Evolutionary conservation across 345 rosid genomes (phyloP), one percentile per base, ranked within the genome.

Genomic region (Erysimum cheiranthoides): DNA sequence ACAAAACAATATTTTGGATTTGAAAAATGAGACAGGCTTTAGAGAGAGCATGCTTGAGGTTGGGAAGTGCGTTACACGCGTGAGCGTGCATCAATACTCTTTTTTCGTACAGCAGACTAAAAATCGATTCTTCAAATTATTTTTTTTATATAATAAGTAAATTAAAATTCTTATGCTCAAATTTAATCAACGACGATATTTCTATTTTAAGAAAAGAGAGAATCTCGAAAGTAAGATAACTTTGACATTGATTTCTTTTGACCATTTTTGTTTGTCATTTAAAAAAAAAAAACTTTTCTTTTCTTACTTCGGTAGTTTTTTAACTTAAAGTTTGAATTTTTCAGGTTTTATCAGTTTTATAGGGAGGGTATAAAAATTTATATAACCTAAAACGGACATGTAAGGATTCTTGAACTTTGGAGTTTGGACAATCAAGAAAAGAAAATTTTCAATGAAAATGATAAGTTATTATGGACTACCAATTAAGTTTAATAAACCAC

Each of bases 81-180:
- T 71, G 76, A 72, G 76, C 84, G 73, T 80, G 78, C 80, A 40
- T 74, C 62, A 68, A 21, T 0, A 12, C 31, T 46, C 46, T 43
- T 32, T 38, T 68, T 68, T 61, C 68, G 11, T 43, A 31, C 68
- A 63, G 38, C 68, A 47, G 51, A 14, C 46, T 58, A 27, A 17
- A 17, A 39, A 39, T 61, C 10, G 10, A 10, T 43, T 43, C 36
- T 43, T 40, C 7, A 36, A 21, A 12, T 61, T 1, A 17, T 61
- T 7, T 38, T 2, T 10, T 38, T 8, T 31, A 32, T 32, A 9
- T 2, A 10, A 16, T 17, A 27, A 27, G 1, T 14, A 64, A 45
- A n/a, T 3, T 16, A 8, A 30, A 64, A 28, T 30, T 65, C 30
- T 4, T 31, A 17, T 30, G 3, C 18, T 13, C 13, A 42, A 40